phyloP scores from a whole-genome alignment of 139 green algal species.

The Spirogloea muscicola region DNA sequence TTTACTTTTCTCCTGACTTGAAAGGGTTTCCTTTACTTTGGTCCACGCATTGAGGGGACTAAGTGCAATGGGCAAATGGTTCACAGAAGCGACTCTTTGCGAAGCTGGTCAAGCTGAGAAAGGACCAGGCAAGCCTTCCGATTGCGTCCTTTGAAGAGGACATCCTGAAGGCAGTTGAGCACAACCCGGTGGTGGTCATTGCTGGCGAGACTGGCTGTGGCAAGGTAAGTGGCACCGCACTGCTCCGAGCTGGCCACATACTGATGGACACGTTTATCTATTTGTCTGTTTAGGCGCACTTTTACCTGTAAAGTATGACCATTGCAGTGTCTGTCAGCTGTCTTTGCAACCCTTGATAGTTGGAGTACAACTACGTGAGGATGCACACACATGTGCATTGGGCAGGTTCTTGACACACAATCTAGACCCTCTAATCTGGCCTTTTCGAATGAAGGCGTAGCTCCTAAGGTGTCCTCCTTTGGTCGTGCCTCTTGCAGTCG shows the following conservation, averaged over 20 bases:
- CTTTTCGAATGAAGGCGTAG: background rate
- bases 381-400: background rate
- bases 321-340: background rate
- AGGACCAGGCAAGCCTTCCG: constrained; percentile 20
- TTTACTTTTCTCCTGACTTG: background rate
- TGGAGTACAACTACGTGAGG: background rate
- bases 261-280: constrained; percentile 80
- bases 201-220: constrained; percentile 77
- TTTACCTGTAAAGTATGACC: background rate
- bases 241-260: constrained; percentile 97
- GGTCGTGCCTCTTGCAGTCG: constrained; percentile 36
- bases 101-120: constrained; percentile 22
- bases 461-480: background rate
- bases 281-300: constrained; percentile 52
- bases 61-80: background rate
- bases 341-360: background rate
- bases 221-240: constrained; percentile 87
- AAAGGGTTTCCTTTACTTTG: background rate
- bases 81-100: constrained; percentile 30
- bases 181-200: constrained; percentile 59
- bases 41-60: background rate
- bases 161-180: constrained; percentile 24
- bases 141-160: constrained; percentile 13
- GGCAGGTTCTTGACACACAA: background rate
- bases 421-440: background rate